Base-by-base conservation (phyloP, 192 early-diverging fungal species). In the Obelidium mucronatum region DNA sequence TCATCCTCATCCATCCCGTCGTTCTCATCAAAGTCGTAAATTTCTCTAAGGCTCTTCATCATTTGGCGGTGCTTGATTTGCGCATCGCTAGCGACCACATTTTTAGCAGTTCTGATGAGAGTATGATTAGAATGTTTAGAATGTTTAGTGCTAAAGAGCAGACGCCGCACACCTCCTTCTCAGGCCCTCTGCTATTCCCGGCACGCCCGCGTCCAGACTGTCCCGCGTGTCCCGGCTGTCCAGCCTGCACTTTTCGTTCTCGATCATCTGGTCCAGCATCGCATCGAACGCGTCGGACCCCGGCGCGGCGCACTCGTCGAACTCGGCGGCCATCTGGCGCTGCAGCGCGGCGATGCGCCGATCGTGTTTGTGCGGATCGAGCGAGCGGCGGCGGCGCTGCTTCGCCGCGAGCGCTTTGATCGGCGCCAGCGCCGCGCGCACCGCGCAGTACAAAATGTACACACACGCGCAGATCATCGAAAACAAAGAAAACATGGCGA, bases 1-100 rank as follows among this genome's bases (percentile, higher is more conserved):
- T 51, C 44, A 17, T 36, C 67, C 8, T 17, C 19, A 52, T 53
- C 24, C 24, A 30, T 22, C 51, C 24, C 36, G 22, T 68, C 67
- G 11, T 68, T 44, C 0, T 44, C 24, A 51, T 68, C 67, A 68
- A 68, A 68, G 17, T 68, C 67, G 51, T 68, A 68, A 48, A 68
- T 24, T 22, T 44, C 48, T 26, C 34, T 22, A n/a, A 68, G 52
- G 51, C 52, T 68, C 30, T 68, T 53, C 6, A 53, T 44, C 51
- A 68, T 33, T 68, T 68, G 24, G 24, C 44, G 22, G 44, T 53
- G 67, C 11, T 31, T 24, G 2, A 40, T 51, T 52, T 68, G 22
- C 22, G 67, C 40, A 1, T 68, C 67, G 24, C 40, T 19, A 30
- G 31, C 40, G 2, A n/a, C 48, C 11, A 35, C 11, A 40, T 11